Evolutionary conservation across 179 eudicot species (phyloP).

Genomic region (Beta corolliflora): DNA sequence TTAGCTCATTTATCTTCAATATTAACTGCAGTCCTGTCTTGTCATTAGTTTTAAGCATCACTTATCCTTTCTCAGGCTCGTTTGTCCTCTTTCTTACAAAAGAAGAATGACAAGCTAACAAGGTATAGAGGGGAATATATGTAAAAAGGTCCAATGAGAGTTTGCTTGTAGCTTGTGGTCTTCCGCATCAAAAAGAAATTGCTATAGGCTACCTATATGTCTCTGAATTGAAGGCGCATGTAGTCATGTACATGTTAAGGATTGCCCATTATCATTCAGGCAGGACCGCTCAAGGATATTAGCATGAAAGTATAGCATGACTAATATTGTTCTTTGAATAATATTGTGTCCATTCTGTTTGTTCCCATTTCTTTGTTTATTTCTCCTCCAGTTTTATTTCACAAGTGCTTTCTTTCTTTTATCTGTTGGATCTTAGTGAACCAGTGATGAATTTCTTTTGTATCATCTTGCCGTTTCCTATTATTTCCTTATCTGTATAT

Average conservation of each 20-base stretch:
- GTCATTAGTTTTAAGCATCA: background rate
- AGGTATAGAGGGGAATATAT: background rate
- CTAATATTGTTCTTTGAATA: background rate
- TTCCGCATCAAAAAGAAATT: background rate
- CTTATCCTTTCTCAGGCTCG: background rate
- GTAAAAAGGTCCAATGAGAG: too few species aligned
- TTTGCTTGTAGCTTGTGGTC: too few species aligned
- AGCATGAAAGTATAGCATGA: background rate
- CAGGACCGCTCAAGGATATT: background rate
- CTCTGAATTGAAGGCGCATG: background rate
- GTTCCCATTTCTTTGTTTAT: background rate
- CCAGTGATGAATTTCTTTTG: background rate
- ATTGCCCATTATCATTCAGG: background rate
- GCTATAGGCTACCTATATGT: background rate
- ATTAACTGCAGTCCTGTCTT: background rate
- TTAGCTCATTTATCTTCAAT: too few species aligned
- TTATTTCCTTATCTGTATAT: constrained; percentile 18
- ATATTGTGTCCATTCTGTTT: background rate
- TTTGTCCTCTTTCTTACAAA: background rate
- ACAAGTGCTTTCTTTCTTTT: background rate
- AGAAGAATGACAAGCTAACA: background rate
- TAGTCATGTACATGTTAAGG: background rate
- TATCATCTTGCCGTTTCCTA: background rate
- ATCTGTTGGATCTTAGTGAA: background rate
- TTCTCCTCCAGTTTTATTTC: background rate